Evolutionary conservation across 495 filamentous ascomycete genomes (phyloP), one percentile per base, ranked within the genome.

Genomic region (Cercophora newfieldiana): DNA sequence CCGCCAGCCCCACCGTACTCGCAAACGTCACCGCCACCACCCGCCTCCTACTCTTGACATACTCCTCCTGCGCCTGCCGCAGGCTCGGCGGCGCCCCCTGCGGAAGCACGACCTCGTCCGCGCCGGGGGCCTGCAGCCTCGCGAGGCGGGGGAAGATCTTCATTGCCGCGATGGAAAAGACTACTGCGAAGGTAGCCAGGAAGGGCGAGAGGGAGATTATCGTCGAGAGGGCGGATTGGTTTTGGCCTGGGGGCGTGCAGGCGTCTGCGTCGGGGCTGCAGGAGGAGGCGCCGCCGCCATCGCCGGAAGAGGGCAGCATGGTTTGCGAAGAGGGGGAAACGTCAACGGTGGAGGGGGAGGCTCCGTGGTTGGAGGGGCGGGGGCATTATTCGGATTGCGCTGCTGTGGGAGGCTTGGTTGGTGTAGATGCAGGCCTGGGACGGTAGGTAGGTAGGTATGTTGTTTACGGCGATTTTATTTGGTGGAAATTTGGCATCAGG

Each of bases 1-100:
- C 82, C 0, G 90, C 86, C 31, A 93, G 82, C 22, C 87, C 91
- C 49, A 94, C 81, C 1, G 89, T 93, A 0, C 83, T 83, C 24
- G 89, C 86, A 71, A 94, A 94, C 25, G 88, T 86, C 25, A 82
- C 71, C 5, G 84, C 86, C 16, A 88, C 87, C 26, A 89, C 66
- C 49, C 83, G 76, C 58, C 84, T 78, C 61, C 81, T 75, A n/a
- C 72, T 81, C 62, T 71, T 71, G 56, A 73, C 81, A 69, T 82
- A 79, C 64, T 80, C 79, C 30, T 82, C 82, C 75, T 83, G 83
- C 44, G 75, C 80, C 71, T 79, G 80, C 58, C 77, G 80, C 50
- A 83, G 77, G 28, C 73, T 73, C 1, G 72, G 70, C 6, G 85
- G 84, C 25, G 85, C 82, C 56, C 85, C 81, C 21, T 81, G 69